Percentiles rank a stretch among this genome's conserved stretches.
Evolutionary conservation across 179 eudicot species (phyloP).

Genomic region (Drosera spatulata): DNA sequence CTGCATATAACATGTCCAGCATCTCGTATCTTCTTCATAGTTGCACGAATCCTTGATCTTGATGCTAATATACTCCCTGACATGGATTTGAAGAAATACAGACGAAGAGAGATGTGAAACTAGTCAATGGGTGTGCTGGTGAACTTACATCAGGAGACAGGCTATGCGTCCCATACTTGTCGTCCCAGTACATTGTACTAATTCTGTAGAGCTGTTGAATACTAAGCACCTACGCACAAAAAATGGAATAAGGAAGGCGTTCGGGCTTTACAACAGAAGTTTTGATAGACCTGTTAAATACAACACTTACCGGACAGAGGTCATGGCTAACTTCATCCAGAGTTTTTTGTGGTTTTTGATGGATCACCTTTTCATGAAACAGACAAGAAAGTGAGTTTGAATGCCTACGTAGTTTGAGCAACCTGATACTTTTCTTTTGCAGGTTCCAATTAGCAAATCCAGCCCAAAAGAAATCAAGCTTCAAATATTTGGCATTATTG

Average conservation of each 20-base stretch:
- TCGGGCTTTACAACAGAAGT: constrained; percentile 6
- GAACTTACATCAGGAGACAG: constrained; percentile 70
- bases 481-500: no score
- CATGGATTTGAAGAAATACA: no score
- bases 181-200: constrained; percentile 96
- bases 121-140: neutral
- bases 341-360: constrained; percentile 85
- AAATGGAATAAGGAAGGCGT: constrained; percentile 13
- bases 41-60: no score
- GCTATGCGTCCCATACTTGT: constrained; percentile 93
- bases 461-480: no score
- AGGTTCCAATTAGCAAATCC: neutral
- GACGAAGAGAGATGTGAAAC: no score
- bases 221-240: constrained; percentile 60
- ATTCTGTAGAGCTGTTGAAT: constrained; percentile 88
- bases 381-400: constrained; percentile 5
- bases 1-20: no score
- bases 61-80: no score
- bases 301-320: constrained; percentile 70
- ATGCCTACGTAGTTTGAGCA: neutral
- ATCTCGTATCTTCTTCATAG: no score
- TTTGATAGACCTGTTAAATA: constrained; percentile 10
- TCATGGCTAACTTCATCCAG: constrained; percentile 93
- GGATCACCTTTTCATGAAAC: constrained; percentile 49
- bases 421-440: neutral